These are phyloP conservation scores for Colletotrichum australisinense DNA, from an alignment of 2,329 filamentous ascomycete species.

Conservation along the genomic window DNA sequence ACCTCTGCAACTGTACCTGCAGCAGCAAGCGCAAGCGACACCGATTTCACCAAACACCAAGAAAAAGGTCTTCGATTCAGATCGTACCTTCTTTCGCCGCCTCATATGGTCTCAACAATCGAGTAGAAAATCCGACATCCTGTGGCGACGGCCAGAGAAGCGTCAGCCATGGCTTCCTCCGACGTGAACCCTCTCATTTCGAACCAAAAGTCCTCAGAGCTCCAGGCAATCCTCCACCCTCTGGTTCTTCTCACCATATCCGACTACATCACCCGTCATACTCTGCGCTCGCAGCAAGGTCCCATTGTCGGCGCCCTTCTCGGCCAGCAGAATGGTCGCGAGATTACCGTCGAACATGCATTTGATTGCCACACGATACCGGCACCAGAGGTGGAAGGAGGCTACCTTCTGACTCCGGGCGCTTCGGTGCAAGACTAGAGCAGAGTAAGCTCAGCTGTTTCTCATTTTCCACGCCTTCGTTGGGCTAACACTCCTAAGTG, in stretches of 20 bases:
- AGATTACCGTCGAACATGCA: constrained; percentile 91
- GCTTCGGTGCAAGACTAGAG: constrained; percentile 83
- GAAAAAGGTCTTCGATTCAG: too few relatives aligned
- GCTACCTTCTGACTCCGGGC: constrained; percentile 72
- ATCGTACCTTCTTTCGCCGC: too few relatives aligned
- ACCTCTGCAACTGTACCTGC: neutral
- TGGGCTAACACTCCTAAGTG: constrained; percentile 63
- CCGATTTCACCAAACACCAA: neutral
- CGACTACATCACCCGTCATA: constrained; percentile 94
- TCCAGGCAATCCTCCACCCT: constrained; percentile 88
- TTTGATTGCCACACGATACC: constrained; percentile 79
- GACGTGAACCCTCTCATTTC: constrained; percentile 70
- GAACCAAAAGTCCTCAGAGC: constrained; percentile 75
- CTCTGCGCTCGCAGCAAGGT: constrained; percentile 77
- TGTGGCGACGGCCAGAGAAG: constrained; percentile 26
- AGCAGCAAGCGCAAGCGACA: neutral
- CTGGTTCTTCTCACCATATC: constrained; percentile 96
- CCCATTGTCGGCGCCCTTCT: constrained; percentile 89
- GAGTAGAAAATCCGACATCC: neutral
- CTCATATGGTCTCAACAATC: constrained; percentile 6
- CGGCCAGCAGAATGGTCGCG: constrained; percentile 89
- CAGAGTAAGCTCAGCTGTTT: constrained; percentile 72
- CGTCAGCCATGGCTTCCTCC: constrained; percentile 59
- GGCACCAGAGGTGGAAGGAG: constrained; percentile 59
- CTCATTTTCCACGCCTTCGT: neutral